These are phyloP conservation scores for Colletotrichum shisoi DNA, from an alignment of 2,329 filamentous ascomycete genomes.

Conservation along the genomic window DNA sequence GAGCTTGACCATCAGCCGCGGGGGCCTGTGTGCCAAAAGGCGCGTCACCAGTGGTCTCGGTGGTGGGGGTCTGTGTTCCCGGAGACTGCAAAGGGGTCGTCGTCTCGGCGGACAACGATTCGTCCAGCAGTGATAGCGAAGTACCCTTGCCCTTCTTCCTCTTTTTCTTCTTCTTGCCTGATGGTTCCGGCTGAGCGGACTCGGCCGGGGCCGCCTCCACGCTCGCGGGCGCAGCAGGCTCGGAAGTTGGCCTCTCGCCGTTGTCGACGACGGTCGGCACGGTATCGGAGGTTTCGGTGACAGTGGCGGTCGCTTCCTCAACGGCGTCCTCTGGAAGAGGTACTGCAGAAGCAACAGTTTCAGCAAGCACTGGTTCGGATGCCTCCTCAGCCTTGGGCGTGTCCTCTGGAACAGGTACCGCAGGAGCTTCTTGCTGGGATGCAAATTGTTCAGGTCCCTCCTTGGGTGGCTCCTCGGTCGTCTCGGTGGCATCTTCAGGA, in stretches of 20 bases:
- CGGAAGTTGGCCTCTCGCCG: background rate
- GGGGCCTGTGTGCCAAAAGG: background rate
- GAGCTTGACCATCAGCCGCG: background rate
- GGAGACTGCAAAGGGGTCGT: slow-evolving; percentile 17
- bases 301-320: background rate
- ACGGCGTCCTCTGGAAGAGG: slow-evolving; percentile 1
- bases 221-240: slow-evolving; percentile 4
- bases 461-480: background rate
- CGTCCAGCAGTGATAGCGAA: slow-evolving; percentile 17
- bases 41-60: slow-evolving; percentile 10
- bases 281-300: slow-evolving; percentile 3
- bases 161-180: slow-evolving; percentile 43
- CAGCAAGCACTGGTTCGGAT: background rate
- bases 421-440: background rate
- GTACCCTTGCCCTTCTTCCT: slow-evolving; percentile 40
- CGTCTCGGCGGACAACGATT: slow-evolving; percentile 15
- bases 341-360: background rate
- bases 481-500: background rate
- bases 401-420: background rate
- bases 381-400: background rate
- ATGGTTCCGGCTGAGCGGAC: slow-evolving; percentile 25
- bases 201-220: slow-evolving; percentile 22
- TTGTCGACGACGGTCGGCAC: background rate
- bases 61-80: background rate
- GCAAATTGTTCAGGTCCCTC: background rate